A percentile compares a stretch with the other conserved stretches of the same genome.
Evolutionary conservation across 345 rosid genomes (phyloP).

Genomic region (Murraya paniculata): DNA sequence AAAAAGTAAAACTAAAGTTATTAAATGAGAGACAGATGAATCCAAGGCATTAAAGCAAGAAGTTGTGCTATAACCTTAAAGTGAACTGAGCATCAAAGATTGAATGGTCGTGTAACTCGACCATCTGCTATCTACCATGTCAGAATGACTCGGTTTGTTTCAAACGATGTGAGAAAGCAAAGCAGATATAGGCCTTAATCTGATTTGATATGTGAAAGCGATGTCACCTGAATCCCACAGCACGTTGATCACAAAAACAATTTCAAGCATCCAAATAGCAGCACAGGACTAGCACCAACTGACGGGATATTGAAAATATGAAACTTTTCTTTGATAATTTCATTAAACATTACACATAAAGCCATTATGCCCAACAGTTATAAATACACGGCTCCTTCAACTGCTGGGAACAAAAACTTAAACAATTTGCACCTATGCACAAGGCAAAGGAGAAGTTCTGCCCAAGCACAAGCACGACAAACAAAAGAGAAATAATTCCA

Average conservation of each 20-base stretch:
- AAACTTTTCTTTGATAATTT: slow-evolving; percentile 5
- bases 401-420: neutral
- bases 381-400: neutral
- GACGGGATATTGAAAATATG: neutral
- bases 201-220: neutral
- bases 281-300: neutral
- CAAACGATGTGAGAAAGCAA: neutral
- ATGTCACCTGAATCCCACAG: neutral
- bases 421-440: neutral
- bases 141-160: neutral
- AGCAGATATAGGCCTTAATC: neutral
- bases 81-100: neutral
- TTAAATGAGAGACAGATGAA: neutral
- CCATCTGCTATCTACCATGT: neutral
- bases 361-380: neutral
- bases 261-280: neutral
- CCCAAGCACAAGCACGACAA: slow-evolving; percentile 15
- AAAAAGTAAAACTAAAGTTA: neutral
- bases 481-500: neutral
- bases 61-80: neutral
- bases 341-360: neutral
- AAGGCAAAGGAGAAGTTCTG: slow-evolving; percentile 15
- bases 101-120: neutral
- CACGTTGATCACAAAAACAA: neutral
- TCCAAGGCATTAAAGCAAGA: neutral